These are phyloP conservation scores for Multifurca ochricompacta DNA, from an alignment of 768 basidiomycete species.

Conservation along the genomic window DNA sequence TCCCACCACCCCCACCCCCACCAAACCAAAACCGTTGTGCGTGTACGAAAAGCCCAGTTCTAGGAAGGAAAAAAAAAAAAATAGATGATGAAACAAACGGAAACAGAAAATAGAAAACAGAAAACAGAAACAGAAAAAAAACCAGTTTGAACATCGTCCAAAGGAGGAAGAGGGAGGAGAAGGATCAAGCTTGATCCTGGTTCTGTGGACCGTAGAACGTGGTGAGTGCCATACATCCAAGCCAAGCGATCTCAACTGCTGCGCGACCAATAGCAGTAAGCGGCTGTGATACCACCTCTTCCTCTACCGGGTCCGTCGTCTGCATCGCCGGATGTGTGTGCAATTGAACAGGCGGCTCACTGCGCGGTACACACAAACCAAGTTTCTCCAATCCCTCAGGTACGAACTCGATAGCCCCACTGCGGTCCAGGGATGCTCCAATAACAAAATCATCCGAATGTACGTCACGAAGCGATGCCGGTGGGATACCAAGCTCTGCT, in stretches of 20 bases:
- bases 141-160: too few relatives aligned
- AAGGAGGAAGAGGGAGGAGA: background rate
- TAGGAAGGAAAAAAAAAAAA: too few relatives aligned
- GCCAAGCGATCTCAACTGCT: constrained; percentile 47
- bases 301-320: constrained; percentile 36
- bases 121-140: too few relatives aligned
- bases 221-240: constrained; percentile 44
- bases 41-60: too few relatives aligned
- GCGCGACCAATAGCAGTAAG: constrained; percentile 43
- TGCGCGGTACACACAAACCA: constrained; percentile 44
- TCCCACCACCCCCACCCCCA: too few relatives aligned
- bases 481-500: constrained; percentile 29
- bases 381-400: constrained; percentile 71
- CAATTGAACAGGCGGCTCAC: constrained; percentile 5
- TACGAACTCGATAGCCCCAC: constrained; percentile 68
- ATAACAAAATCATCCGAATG: constrained; percentile 40
- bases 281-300: constrained; percentile 36
- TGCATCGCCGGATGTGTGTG: constrained; percentile 19
- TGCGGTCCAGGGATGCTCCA: constrained; percentile 53
- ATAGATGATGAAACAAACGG: too few relatives aligned
- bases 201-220: constrained; percentile 28
- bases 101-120: too few relatives aligned
- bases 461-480: constrained; percentile 31
- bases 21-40: too few relatives aligned
- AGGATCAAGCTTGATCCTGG: background rate